A percentile compares a stretch with the other conserved stretches of the same genome.
Evolutionary conservation across 768 basidiomycete species (phyloP).

Genomic region (Nidula microcarpa): DNA sequence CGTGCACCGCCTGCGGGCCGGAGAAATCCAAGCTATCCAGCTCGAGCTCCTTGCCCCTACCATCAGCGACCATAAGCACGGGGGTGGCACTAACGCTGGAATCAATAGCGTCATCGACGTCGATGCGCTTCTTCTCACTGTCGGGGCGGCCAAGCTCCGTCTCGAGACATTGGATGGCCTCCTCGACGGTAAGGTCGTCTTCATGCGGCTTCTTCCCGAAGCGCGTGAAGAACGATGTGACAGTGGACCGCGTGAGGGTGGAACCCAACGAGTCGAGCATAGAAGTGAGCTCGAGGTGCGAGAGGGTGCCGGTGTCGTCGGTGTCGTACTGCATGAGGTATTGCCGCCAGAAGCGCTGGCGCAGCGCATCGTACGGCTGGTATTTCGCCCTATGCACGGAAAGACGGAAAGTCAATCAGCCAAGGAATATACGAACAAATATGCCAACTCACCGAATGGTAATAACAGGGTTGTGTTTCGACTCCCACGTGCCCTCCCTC

Average conservation of each 20-base stretch:
- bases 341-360: constrained; percentile 87
- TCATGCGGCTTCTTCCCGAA: constrained; percentile 57
- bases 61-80: constrained; percentile 34
- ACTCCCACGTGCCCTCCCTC: constrained; percentile 69
- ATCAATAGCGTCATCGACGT: constrained; percentile 43
- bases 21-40: constrained; percentile 63
- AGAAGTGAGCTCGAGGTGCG: constrained; percentile 83
- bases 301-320: constrained; percentile 73
- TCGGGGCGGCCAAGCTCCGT: constrained; percentile 71
- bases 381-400: constrained; percentile 70
- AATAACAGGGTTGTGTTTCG: constrained; percentile 66
- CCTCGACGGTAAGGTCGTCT: constrained; percentile 75
- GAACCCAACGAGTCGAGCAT: constrained; percentile 98
- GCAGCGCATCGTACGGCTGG: constrained; percentile 90
- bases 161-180: constrained; percentile 85
- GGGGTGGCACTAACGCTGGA: constrained; percentile 56
- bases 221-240: constrained; percentile 78
- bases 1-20: constrained; percentile 39
- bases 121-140: constrained; percentile 66
- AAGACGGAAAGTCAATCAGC: background rate
- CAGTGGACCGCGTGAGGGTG: constrained; percentile 76
- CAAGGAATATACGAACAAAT: background rate
- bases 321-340: constrained; percentile 89
- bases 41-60: constrained; percentile 34
- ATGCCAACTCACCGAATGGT: constrained; percentile 48